phyloP scores from a whole-genome alignment of 106 monocot genomes.

The Acanthochlamys bracteata region DNA sequence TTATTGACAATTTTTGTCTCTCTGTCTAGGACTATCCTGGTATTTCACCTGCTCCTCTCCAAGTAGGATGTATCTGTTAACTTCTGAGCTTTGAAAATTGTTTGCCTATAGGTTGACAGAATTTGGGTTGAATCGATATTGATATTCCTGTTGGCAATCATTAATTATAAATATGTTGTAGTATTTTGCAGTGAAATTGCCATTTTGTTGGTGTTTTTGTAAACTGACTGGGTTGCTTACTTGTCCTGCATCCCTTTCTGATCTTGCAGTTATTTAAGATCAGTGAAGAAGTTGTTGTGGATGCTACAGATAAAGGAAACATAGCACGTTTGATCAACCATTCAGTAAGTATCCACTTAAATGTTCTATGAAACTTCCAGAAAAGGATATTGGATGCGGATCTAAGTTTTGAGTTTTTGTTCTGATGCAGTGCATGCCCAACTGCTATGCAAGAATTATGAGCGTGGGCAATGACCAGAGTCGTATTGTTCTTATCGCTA shows the following conservation, averaged over 20 bases:
- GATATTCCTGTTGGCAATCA: too few species aligned
- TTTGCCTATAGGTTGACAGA: too few species aligned
- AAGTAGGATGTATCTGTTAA: too few species aligned
- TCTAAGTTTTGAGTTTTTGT: background rate
- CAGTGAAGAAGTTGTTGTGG: slow-evolving; percentile 19
- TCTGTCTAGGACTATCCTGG: too few species aligned
- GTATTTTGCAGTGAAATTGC: too few species aligned
- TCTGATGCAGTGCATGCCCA: slow-evolving; percentile 33
- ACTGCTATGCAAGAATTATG: slow-evolving; percentile 49
- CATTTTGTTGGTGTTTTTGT: background rate
- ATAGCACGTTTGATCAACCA: slow-evolving; percentile 24
- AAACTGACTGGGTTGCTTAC: background rate
- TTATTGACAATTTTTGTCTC: too few species aligned
- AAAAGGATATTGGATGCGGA: background rate
- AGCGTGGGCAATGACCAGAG: slow-evolving; percentile 32
- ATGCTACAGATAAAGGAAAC: slow-evolving; percentile 25
- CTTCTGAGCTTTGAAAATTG: too few species aligned
- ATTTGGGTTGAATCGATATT: too few species aligned
- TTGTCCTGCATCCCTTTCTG: background rate
- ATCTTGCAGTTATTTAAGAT: slow-evolving; percentile 19
- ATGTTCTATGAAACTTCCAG: background rate
- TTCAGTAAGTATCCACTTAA: slow-evolving; percentile 17
- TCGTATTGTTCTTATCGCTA: slow-evolving; percentile 42
- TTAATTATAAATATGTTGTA: too few species aligned
- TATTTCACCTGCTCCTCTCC: too few species aligned